phyloP scores from a whole-genome alignment of 2,329 filamentous ascomycete genomes.

The Colletotrichum tropicale region DNA sequence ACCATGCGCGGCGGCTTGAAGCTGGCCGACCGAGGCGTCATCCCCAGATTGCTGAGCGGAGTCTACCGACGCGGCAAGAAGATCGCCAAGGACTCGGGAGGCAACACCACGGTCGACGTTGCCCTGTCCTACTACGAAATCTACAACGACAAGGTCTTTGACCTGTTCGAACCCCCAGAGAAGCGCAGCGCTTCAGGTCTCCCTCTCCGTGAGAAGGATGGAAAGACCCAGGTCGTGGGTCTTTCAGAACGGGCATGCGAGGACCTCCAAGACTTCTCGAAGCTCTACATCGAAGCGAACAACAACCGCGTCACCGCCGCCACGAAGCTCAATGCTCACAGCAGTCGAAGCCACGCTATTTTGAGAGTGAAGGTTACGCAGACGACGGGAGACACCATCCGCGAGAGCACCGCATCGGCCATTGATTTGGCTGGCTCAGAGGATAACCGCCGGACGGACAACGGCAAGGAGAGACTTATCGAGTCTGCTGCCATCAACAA shows the following conservation, averaged over 20 bases:
- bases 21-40: conserved; percentile 84
- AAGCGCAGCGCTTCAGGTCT: conserved; percentile 83
- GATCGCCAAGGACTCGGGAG: conserved; percentile 78
- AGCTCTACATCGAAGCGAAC: conserved; percentile 89
- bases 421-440: conserved; percentile 96
- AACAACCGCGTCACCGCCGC: conserved; percentile 87
- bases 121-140: conserved; percentile 93
- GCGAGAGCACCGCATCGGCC: conserved; percentile 84
- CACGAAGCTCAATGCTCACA: conserved; percentile 92
- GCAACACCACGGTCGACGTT: conserved; percentile 73
- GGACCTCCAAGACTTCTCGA: conserved; percentile 88
- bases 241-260: conserved; percentile 82
- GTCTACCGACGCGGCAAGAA: conserved; percentile 88
- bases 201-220: conserved; percentile 83
- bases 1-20: conserved; percentile 93
- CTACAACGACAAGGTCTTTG: conserved; percentile 94
- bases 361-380: conserved; percentile 89
- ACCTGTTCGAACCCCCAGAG: conserved; percentile 86
- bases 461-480: conserved; percentile 89
- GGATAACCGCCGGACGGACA: conserved; percentile 92
- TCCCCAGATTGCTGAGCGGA: conserved; percentile 82
- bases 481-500: conserved; percentile 98
- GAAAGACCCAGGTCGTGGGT: conserved; percentile 86
- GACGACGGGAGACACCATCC: conserved; percentile 68
- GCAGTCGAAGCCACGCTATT: conserved; percentile 88